phyloP scores from a whole-genome alignment of 2,329 filamentous ascomycete species.

The Coniella lustricola region DNA sequence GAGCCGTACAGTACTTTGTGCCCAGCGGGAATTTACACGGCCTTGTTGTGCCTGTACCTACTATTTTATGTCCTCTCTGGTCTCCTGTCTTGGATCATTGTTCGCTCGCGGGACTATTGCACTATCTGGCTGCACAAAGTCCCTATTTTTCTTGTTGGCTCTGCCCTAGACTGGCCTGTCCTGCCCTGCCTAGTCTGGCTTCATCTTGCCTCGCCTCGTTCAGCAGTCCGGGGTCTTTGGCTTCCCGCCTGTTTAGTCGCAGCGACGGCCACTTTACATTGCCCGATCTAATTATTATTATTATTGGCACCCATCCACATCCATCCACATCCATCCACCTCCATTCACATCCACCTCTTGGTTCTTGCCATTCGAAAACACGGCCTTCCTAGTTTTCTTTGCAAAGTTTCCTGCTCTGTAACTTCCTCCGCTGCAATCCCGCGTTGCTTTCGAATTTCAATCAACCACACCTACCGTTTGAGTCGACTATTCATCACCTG shows the following conservation, averaged over 20 bases:
- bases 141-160: constrained; percentile 1
- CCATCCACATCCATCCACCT: not conserved
- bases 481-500: too few relatives aligned
- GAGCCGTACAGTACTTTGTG: not conserved
- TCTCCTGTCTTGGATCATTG: too few relatives aligned
- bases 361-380: not conserved
- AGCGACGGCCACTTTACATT: constrained; percentile 1
- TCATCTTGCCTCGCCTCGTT: not conserved
- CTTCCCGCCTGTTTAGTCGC: not conserved
- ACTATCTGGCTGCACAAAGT: too few relatives aligned
- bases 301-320: constrained; percentile 5
- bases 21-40: too few relatives aligned
- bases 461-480: too few relatives aligned
- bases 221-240: not conserved
- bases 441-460: too few relatives aligned
- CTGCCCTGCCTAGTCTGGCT: constrained; percentile 5
- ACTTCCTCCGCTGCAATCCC: too few relatives aligned
- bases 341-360: not conserved
- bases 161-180: not conserved
- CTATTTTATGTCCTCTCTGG: not conserved
- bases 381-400: not conserved
- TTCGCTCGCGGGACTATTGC: too few relatives aligned
- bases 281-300: not conserved
- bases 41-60: not conserved
- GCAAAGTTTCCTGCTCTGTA: too few relatives aligned